phyloP scores from a whole-genome alignment of 768 basidiomycete genomes.

The Lactifluus hygrophoroides region DNA sequence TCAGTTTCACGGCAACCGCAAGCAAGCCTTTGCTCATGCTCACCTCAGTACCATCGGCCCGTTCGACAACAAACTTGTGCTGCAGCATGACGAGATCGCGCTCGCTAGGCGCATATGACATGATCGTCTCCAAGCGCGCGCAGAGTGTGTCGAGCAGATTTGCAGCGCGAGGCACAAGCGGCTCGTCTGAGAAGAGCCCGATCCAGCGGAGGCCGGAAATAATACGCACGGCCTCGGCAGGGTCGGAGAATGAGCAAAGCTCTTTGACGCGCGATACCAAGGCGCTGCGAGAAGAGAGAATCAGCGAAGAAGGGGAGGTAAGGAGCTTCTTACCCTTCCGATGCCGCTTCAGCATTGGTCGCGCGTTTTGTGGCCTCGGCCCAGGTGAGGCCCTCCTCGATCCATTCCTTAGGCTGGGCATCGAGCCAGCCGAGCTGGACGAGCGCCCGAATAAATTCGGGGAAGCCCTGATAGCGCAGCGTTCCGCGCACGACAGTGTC shows the following conservation, averaged over 20 bases:
- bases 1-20: background rate
- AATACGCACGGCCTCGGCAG: slow-evolving; percentile 64
- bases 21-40: slow-evolving; percentile 18
- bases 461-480: slow-evolving; percentile 93
- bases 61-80: slow-evolving; percentile 93
- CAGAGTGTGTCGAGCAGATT: slow-evolving; percentile 94
- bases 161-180: slow-evolving; percentile 50
- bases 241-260: slow-evolving; percentile 64
- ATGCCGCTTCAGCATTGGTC: slow-evolving; percentile 54
- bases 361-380: slow-evolving; percentile 72
- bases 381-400: slow-evolving; percentile 71
- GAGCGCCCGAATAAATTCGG: slow-evolving; percentile 82
- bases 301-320: background rate
- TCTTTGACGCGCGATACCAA: slow-evolving; percentile 64
- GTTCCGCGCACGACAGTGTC: slow-evolving; percentile 91
- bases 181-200: slow-evolving; percentile 75
- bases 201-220: slow-evolving; percentile 89
- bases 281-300: slow-evolving; percentile 36
- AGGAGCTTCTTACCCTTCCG: slow-evolving; percentile 50
- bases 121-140: slow-evolving; percentile 79
- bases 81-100: slow-evolving; percentile 96
- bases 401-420: slow-evolving; percentile 66
- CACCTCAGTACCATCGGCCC: slow-evolving; percentile 71
- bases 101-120: slow-evolving; percentile 86
- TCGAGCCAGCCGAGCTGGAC: slow-evolving; percentile 86